Percentiles rank a stretch among this genome's conserved stretches.
phyloP scores from a whole-genome alignment of 768 basidiomycete species.

The Rhodotorula diobovata region DNA sequence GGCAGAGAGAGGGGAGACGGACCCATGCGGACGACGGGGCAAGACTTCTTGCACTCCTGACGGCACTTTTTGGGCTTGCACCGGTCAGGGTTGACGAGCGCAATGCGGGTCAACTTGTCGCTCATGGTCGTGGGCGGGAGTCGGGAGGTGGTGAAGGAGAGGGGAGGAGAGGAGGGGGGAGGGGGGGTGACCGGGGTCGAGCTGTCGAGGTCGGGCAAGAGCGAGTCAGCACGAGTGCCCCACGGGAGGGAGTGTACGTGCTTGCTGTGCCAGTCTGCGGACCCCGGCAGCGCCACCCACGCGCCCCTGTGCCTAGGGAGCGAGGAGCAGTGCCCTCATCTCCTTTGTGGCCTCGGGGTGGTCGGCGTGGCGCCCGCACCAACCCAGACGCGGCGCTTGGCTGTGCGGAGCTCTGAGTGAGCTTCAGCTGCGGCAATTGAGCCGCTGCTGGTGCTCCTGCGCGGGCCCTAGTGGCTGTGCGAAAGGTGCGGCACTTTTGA shows the following conservation, averaged over 20 bases:
- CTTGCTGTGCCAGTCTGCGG: too few relatives aligned
- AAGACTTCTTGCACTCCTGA: slow-evolving; percentile 98
- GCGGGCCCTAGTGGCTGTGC: neutral
- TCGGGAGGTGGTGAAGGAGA: too few relatives aligned
- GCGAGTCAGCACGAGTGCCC: neutral
- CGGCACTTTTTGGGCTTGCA: slow-evolving; percentile 72
- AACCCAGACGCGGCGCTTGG: too few relatives aligned
- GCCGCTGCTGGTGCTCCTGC: too few relatives aligned
- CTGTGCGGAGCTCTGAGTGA: too few relatives aligned
- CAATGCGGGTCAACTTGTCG: slow-evolving; percentile 83
- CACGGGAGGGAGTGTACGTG: too few relatives aligned
- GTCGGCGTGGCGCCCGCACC: too few relatives aligned
- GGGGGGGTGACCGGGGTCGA: neutral
- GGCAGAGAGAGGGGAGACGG: slow-evolving; percentile 39
- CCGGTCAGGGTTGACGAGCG: slow-evolving; percentile 63
- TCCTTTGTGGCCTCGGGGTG: too few relatives aligned
- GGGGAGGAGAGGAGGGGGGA: neutral
- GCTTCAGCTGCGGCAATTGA: too few relatives aligned
- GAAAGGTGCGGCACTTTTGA: neutral
- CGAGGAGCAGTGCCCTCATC: too few relatives aligned
- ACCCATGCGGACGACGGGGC: slow-evolving; percentile 98
- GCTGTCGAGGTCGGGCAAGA: neutral
- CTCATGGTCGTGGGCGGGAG: slow-evolving; percentile 54
- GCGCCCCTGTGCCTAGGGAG: too few relatives aligned
- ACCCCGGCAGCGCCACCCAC: too few relatives aligned